These are phyloP conservation scores for Santalum album DNA, from an alignment of 164 flowering plant species.

Conservation along the genomic window DNA sequence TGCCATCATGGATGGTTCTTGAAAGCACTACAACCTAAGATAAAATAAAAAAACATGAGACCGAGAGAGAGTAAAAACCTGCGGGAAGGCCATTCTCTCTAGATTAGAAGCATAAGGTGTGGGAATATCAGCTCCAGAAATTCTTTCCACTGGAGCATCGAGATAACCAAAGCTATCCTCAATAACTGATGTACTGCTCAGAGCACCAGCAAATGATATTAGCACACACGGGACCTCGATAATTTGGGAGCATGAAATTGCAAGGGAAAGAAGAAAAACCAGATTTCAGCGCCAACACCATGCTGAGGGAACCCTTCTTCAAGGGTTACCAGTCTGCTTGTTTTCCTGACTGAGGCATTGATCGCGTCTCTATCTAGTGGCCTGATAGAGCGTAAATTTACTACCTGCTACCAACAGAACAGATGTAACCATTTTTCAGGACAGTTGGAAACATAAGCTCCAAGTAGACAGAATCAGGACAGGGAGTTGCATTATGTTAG, in stretches of 20 bases:
- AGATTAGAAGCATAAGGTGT: conserved; percentile 96
- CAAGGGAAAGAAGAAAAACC: conserved; percentile 28
- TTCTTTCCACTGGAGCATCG: conserved; percentile 91
- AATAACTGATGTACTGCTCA: conserved; percentile 60
- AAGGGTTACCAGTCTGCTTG: conserved; percentile 81
- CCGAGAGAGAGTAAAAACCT: conserved; percentile 34
- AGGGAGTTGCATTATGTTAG: neutral
- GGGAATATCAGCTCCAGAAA: conserved; percentile 85
- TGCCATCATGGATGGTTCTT: too few relatives aligned
- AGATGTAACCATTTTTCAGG: neutral
- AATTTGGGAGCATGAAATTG: neutral
- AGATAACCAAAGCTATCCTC: conserved; percentile 93
- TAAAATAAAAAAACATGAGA: too few relatives aligned
- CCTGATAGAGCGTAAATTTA: conserved; percentile 84
- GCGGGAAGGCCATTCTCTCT: conserved; percentile 85
- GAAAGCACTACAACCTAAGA: too few relatives aligned
- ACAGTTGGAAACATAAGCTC: too few relatives aligned
- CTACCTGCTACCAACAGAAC: conserved; percentile 44
- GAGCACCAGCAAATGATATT: conserved; percentile 2
- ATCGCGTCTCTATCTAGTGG: conserved; percentile 92
- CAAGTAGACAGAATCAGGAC: conserved; percentile 1
- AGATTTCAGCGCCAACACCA: conserved; percentile 96
- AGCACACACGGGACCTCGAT: neutral
- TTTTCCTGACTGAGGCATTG: conserved; percentile 85
- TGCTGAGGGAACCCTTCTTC: conserved; percentile 99